Percentiles rank a stretch among this genome's conserved stretches.
Conservation (phyloP, 371 early-diverging fungal genomes). For the Apophysomyces trapeziformis region DNA sequence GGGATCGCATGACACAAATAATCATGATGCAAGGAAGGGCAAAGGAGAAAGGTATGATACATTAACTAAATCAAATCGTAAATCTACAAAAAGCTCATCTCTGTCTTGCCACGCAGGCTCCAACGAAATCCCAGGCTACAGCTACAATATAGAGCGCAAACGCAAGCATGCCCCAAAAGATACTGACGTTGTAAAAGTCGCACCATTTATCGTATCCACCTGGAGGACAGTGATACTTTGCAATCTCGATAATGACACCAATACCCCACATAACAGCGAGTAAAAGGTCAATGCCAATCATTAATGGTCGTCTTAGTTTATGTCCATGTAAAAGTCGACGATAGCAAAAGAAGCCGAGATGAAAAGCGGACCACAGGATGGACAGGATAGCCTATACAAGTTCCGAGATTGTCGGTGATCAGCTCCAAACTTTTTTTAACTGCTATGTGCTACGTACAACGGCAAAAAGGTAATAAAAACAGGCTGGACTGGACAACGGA, state of each 20-base stretch:
- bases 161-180: slow-evolving; percentile 58
- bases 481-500: slow-evolving; percentile 42
- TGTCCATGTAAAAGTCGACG: slow-evolving; percentile 47
- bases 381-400: slow-evolving; percentile 47
- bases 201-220: slow-evolving; percentile 57
- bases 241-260: slow-evolving; percentile 60
- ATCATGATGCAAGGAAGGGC: not conserved
- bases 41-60: not conserved
- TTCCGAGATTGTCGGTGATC: not conserved
- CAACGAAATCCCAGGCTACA: slow-evolving; percentile 55
- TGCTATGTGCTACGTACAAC: slow-evolving; percentile 36
- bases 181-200: slow-evolving; percentile 59
- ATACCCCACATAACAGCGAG: slow-evolving; percentile 59
- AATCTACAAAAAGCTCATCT: not conserved
- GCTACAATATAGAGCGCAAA: slow-evolving; percentile 51
- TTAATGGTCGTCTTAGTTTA: slow-evolving; percentile 55
- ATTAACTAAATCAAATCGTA: not conserved
- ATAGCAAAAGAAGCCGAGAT: slow-evolving; percentile 46
- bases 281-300: slow-evolving; percentile 52
- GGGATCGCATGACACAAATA: slow-evolving; percentile 2
- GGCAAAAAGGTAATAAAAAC: slow-evolving; percentile 51
- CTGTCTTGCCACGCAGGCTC: slow-evolving; percentile 35
- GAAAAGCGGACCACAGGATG: slow-evolving; percentile 51
- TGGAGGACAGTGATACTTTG: slow-evolving; percentile 51
- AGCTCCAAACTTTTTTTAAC: slow-evolving; percentile 10